Evolutionary conservation across 73 alveolate genomes (phyloP), one percentile per base, ranked within the genome.

Genomic region (Paramecium bursaria): DNA sequence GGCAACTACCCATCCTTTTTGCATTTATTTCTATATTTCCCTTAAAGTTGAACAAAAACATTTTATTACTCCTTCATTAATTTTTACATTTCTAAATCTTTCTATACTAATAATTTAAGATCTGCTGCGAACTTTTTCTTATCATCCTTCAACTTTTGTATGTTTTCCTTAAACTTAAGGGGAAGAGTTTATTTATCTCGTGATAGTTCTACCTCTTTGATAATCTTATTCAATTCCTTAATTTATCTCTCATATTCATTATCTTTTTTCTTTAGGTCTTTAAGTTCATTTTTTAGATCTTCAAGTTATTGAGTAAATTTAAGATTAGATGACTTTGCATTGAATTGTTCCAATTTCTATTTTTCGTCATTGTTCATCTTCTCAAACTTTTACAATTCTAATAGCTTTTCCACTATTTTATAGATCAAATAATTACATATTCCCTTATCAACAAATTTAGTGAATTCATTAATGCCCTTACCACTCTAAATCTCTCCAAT

Each of bases 161-260:
- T 15, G 33, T 47, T 67, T 21, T 47, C 25, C 10, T 67, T 57
- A 67, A 25, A 67, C 33, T 67, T 50, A 57, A 48, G 33, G 15
- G 27, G 51, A 17, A 67, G 7, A 21, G 33, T 21, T 67, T 35
- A 21, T 67, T 35, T 5, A 39, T 67, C 35, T 5, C 33, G 44
- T 2, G 17, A 53, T 15, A 6, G 19, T 42, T 67, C 54, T 67
- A 39, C 14, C 21, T 35, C 82, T 14, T 7, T 35, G 5, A 67
- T 31, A 35, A 33, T 67, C 4, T 39, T 2, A 3, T 14, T 6
- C 48, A 42, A 13, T 14, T 67, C 35, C 13, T 25, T 67, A 3
- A 10, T 57, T 2, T 30, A 15, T 57, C 49, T 57, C 9, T 67
- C 55, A 15, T 67, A 53, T 25, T 67, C 53, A 3, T 21, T 29